Base-by-base conservation (phyloP, 805 yeast species). In the Sugiyamaella boreocaroliniensis region DNA sequence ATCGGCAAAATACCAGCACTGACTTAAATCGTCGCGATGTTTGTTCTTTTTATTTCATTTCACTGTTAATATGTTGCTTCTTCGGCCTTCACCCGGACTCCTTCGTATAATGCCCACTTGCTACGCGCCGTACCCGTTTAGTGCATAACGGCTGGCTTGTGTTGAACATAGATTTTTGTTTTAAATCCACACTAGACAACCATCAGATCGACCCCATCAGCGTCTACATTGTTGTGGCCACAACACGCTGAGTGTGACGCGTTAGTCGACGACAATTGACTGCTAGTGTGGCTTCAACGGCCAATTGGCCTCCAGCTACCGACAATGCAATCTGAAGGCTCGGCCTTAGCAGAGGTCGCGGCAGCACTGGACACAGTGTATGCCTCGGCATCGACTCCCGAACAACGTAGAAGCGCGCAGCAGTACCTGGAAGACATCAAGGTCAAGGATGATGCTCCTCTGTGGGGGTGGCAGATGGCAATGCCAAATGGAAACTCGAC, bases 391-490 rank as follows among this genome's bases (percentile, higher is more conserved):
- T 59, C 69, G 41, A 48, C 68, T 11, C 61, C 64, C 40, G 60
- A 60, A 16, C 60, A 54, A 48, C 73, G 86, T 32, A 73, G 74
- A 46, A 76, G 77, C 52, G 85, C 85, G 7, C 85, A 81, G 56
- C 61, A 68, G 66, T 87, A 88, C 59, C 73, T 93, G 32, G 97
- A 89, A 60, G 73, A 80, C 10, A 79, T 92, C 22, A 90, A 88
- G 64, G 70, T 75, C 44, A 82, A 85, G 56, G 86, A 83, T 9
- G 95, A 90, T 64, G 83, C 95, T 18, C 97, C 99, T 0, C 80
- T 73, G 56, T 89, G 96, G 90, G 97, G 97, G 2, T 92, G 84
- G 68, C 89, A 86, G 66, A 76, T 93, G 54, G 89, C 96, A 0
- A 80, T 80, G 1, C 79, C 81, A 66, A 72, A 79, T 70, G 72